These are phyloP conservation scores for Pleurotus citrinopileatus DNA, from an alignment of 768 basidiomycete genomes.

Conservation along the genomic window DNA sequence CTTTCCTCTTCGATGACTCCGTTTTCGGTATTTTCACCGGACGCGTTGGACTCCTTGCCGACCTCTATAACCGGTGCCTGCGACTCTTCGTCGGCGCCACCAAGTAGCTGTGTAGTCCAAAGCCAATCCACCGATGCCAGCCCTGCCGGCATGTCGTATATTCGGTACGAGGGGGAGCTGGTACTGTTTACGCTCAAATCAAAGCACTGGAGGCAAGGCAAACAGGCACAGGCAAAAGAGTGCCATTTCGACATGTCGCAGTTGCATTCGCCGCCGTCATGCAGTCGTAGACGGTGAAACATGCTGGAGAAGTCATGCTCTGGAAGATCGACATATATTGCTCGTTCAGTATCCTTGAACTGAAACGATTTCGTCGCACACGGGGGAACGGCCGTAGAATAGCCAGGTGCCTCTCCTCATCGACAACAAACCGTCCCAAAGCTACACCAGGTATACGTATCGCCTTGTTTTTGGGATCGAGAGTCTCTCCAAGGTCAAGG, in stretches of 20 bases:
- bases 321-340: not conserved
- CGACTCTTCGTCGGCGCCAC: not conserved
- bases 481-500: not conserved
- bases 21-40: too few relatives aligned
- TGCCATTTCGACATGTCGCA: not conserved
- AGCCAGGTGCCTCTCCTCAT: not conserved
- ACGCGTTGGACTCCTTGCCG: too few relatives aligned
- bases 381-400: not conserved
- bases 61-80: not conserved
- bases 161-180: not conserved
- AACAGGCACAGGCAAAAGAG: too few relatives aligned
- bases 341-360: not conserved
- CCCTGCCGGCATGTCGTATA: not conserved
- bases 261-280: not conserved
- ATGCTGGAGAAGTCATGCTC: not conserved
- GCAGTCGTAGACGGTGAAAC: not conserved
- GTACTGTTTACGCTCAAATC: not conserved
- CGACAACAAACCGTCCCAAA: not conserved
- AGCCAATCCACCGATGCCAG: not conserved
- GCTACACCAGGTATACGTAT: not conserved
- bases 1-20: not conserved
- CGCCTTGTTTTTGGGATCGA: not conserved
- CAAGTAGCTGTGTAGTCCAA: not conserved
- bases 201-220: not conserved
- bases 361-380: not conserved